These are phyloP conservation scores for Plasmodium ovale DNA, from an alignment of 169 alveolate genomes.

Conservation along the genomic window DNA sequence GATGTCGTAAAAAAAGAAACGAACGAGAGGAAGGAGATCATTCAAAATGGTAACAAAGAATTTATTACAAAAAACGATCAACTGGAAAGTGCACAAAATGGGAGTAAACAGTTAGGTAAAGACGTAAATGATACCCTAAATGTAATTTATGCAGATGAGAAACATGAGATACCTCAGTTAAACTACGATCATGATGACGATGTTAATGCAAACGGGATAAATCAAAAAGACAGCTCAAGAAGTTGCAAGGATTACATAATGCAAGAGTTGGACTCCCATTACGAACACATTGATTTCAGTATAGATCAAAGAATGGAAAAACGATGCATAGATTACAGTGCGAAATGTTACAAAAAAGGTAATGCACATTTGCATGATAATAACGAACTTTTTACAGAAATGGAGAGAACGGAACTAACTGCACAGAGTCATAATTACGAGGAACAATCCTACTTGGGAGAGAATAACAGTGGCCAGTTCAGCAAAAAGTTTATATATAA, in stretches of 20 bases:
- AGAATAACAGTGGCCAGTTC: not conserved
- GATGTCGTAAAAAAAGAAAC: too few relatives aligned
- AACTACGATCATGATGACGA: not conserved
- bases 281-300: not conserved
- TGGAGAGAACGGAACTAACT: not conserved
- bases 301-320: not conserved
- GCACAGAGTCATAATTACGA: not conserved
- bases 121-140: too few relatives aligned
- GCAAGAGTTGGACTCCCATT: not conserved
- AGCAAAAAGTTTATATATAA: slow-evolving; percentile 57
- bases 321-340: not conserved
- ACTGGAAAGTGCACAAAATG: too few relatives aligned
- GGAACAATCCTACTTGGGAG: not conserved
- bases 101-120: too few relatives aligned
- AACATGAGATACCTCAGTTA: too few relatives aligned
- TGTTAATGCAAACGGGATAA: not conserved
- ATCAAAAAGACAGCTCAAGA: not conserved
- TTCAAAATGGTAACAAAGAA: too few relatives aligned
- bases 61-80: too few relatives aligned
- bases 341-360: not conserved
- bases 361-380: not conserved
- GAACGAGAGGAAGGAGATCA: too few relatives aligned
- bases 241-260: not conserved
- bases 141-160: too few relatives aligned
- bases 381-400: not conserved